Evolutionary conservation across 2,329 filamentous ascomycete species (phyloP).

Genomic region (Neopestalotiopsis clavispora): DNA sequence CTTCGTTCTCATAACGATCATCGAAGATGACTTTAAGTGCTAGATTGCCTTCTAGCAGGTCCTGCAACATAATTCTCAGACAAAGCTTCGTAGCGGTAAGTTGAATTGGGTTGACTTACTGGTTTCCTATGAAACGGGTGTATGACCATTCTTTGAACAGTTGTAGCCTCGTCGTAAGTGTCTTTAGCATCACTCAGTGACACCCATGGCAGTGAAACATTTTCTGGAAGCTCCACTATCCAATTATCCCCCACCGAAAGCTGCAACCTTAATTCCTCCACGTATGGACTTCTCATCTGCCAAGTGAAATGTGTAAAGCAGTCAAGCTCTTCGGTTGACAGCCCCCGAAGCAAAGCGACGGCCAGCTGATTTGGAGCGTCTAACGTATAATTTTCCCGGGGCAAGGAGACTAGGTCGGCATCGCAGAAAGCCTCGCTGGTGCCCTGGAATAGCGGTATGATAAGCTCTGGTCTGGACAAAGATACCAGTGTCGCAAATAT

Average conservation of each 20-base stretch:
- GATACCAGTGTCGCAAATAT: slow-evolving; percentile 20
- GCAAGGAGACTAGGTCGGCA: not conserved
- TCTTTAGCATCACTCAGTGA: not conserved
- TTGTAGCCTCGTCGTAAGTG: no score
- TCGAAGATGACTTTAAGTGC: no score
- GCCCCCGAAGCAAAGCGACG: not conserved
- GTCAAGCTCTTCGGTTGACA: slow-evolving; percentile 15
- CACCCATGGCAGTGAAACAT: slow-evolving; percentile 2
- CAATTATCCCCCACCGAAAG: no score
- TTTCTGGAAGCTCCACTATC: not conserved
- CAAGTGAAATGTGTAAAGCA: not conserved
- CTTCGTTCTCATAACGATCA: no score
- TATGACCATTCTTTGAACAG: no score
- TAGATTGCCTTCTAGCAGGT: no score
- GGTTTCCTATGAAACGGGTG: not conserved
- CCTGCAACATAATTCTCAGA: no score
- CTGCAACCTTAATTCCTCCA: no score
- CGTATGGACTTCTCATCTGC: slow-evolving; percentile 16
- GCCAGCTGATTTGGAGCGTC: not conserved
- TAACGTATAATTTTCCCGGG: no score
- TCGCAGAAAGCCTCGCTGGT: not conserved
- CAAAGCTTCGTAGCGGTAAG: no score
- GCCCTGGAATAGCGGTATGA: no score
- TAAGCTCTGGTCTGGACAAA: slow-evolving; percentile 15
- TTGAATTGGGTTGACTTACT: not conserved